Base-by-base conservation (phyloP, 129 eudicot genomes). In the Calendula officinalis region DNA sequence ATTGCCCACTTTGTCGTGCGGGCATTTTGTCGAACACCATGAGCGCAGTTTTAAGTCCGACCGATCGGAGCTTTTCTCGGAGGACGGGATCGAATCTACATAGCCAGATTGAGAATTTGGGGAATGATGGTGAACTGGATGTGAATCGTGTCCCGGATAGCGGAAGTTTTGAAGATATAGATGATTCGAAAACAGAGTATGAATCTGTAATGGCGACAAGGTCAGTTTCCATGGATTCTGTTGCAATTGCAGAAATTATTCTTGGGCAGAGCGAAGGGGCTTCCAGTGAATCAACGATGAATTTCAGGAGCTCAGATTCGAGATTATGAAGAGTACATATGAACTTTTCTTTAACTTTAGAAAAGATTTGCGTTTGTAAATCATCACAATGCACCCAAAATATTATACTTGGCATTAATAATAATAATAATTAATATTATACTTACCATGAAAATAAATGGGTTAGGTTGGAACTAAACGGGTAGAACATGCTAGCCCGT, bases 1-100 rank as follows among this genome's bases (percentile, higher is more conserved):
- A 77, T 35, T 82, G 94, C 50, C 94, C 94, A 0, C 60, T 86
- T 11, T 86, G 94, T 65, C 94, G 94, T 14, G 84, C 86, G 5
- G 82, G 76, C 3, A 72, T 86, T 14, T 64, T 86, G 49, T 69
- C 75, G 2, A 76, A 48, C 52, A 10, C 57, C 5, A 58, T 38
- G 8, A 72, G 64, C 61, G 49, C 71, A 5, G 57, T 40, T 54
- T 32, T 50, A 63, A 49, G 70, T 14, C 50, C 72, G 3, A 50
- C 32, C 55, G 82, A 79, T 45, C 61, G 7, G 12, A 58, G 11
- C 14, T 36, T 72, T n/a, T 67, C 71, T 1, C 38, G 15, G 7
- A 34, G 30, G 50, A 35, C 34, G 12, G 63, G 59, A 13, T 66
- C 48, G 10, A 59, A 47, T 42, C 70, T 8, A 30, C 17, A 45